Percentiles rank a stretch among this genome's conserved stretches.
Conservation (phyloP, 169 alveolate species). For the Plasmodium yoelii region DNA sequence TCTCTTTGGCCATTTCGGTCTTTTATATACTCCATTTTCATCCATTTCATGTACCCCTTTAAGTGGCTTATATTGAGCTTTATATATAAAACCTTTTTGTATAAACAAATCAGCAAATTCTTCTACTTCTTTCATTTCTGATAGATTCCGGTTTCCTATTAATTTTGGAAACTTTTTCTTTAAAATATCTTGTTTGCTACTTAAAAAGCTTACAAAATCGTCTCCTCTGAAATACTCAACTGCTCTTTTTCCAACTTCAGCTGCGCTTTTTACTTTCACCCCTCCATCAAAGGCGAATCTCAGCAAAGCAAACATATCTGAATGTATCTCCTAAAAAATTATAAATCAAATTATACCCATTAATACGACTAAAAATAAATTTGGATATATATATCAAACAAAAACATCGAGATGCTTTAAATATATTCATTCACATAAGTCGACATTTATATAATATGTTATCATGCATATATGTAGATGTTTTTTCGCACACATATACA, state of each 20-base stretch:
- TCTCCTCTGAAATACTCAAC: conserved; percentile 90
- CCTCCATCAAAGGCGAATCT: conserved; percentile 72
- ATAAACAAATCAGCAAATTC: conserved; percentile 78
- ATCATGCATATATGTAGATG: too few relatives aligned
- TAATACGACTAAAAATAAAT: background rate
- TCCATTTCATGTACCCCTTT: conserved; percentile 82
- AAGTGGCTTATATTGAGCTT: conserved; percentile 87
- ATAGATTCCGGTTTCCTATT: conserved; percentile 52
- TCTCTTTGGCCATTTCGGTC: conserved; percentile 91
- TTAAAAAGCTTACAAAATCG: conserved; percentile 84
- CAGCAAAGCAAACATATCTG: conserved; percentile 61
- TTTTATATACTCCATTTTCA: conserved; percentile 83
- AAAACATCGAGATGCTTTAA: background rate
- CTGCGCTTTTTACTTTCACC: conserved; percentile 81
- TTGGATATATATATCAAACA: background rate
- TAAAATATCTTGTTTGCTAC: conserved; percentile 78
- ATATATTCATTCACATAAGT: background rate
- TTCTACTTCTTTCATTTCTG: conserved; percentile 75
- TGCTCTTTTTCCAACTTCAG: conserved; percentile 89
- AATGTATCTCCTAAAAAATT: conserved; percentile 41
- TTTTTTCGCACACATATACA: background rate
- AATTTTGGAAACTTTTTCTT: conserved; percentile 80
- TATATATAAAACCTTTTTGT: conserved; percentile 83
- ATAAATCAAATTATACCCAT: background rate
- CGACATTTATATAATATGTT: too few relatives aligned